Base-by-base conservation (phyloP, 2,329 filamentous ascomycete genomes). In the Aspergillaceae sp. region DNA sequence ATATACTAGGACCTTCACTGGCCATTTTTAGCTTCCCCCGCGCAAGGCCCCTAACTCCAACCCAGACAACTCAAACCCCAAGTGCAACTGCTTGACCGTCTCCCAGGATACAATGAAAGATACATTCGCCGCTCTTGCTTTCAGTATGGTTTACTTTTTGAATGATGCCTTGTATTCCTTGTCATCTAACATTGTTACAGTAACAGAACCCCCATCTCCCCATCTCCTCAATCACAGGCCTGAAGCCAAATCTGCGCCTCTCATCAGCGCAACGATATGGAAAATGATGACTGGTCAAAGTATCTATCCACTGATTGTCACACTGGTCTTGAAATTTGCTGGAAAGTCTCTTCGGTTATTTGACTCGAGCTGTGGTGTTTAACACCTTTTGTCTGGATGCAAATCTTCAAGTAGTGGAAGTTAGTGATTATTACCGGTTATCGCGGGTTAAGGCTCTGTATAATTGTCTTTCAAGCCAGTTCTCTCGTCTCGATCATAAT, bases 111-210 rank as follows among this genome's bases (percentile, higher is more conserved):
- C 2, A 19, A 19, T 2, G 19, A 19, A 19, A 19, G 80, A 84
- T 55, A 83, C 80, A 4, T 82, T 84, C 49, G 80, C 80, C 2
- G 80, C 80, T 9, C 74, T 84, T 29, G 80, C 79, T 6, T 71
- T 83, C 56, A 2, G 19, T 19, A 19, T 19, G 19, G 19, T 19
- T 19, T 19, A 19, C 19, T 19, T 19, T 19, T 2, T 19, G 19
- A 19, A 19, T 19, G 19, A 19, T 19, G 19, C 19, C 19, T 19
- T 19, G 19, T 19, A 19, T 19, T 2, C 19, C 19, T 19, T 19
- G 19, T 19, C 19, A 2, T 19, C 2, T 19, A 19, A 19, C 19
- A 19, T 19, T 19, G 19, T 19, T 19, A 19, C 19, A 19, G 80
- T 80, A 5, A 84, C 80, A 0, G 80, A 84, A 53, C 76, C 78